Evolutionary conservation across 1,284 basidiomycete species (phyloP).

Genomic region (Malassezia sp.): DNA sequence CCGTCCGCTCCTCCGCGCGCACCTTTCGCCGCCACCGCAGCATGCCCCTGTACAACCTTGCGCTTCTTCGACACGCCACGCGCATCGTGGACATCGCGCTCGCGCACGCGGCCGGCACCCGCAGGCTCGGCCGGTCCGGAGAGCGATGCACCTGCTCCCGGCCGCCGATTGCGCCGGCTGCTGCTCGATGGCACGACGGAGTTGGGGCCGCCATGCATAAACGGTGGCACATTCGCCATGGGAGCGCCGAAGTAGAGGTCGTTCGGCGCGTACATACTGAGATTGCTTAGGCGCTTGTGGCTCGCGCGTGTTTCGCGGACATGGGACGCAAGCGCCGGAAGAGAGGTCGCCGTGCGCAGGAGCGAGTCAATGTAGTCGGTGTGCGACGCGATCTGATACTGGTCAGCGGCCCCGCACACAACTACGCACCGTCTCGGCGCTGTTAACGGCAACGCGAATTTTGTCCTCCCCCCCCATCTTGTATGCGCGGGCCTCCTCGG

Average conservation of each 20-base stretch:
- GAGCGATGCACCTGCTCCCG: no score
- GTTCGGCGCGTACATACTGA: background rate
- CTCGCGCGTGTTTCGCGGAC: conserved; percentile 6
- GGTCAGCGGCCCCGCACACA: background rate
- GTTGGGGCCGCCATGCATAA: no score
- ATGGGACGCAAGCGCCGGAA: conserved; percentile 25
- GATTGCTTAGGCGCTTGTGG: conserved; percentile 2
- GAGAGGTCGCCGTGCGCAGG: conserved; percentile 27
- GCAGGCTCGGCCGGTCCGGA: no score
- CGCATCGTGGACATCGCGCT: conserved; percentile 4
- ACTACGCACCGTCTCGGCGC: conserved; percentile 68
- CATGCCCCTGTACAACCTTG: conserved; percentile 16
- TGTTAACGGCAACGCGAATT: conserved; percentile 87
- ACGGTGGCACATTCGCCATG: no score
- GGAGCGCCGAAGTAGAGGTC: no score
- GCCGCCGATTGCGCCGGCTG: no score
- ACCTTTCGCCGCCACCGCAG: background rate
- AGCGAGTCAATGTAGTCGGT: conserved; percentile 43
- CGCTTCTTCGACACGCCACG: conserved; percentile 23
- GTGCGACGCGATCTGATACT: conserved; percentile 43
- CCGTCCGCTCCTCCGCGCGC: background rate
- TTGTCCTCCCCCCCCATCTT: conserved; percentile 97
- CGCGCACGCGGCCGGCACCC: conserved; percentile 1
- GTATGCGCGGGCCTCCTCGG: conserved; percentile 79
- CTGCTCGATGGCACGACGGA: no score